Base-by-base conservation (phyloP, 495 filamentous ascomycete genomes). In the Podospora bellae-mahoneyi region DNA sequence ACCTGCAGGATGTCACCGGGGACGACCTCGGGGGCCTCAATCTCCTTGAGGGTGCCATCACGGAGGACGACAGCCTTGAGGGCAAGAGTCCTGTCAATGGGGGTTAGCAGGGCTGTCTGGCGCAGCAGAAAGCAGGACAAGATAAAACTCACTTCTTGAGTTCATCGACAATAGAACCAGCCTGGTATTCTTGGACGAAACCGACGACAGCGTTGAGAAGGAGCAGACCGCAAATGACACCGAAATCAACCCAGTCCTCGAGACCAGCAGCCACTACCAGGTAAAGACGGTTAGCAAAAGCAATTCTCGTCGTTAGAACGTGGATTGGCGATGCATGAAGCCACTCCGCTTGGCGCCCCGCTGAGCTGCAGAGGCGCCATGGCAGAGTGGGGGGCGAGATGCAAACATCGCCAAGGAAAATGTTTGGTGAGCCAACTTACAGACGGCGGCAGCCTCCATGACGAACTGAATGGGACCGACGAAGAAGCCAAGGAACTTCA, bases 381-480 rank as follows among this genome's bases (percentile, higher is more conserved):
- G 55, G 23, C 15, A 48, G 39, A 48, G 55, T 58, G 55, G 55
- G 55, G 55, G 55, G 55, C 6, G 4, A 5, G 55, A 23, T 55
- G 57, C 23, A 54, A 30, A 30, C 26, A 62, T 27, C 60, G 60
- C 26, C 60, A 62, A 62, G 59, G 9, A 13, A 61, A 48, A 54
- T 32, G 55, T 54, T 32, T 60, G 23, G 39, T 48, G 30, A 32
- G 23, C 23, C 67, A 66, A 76, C 72, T 20, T 76, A 76, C 74
- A 74, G 67, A 78, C 76, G 60, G 76, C 76, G 68, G 76, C 76
- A 66, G 75, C 76, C 86, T 94, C 91, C 93, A 97, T 97, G 76
- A 96, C 93, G 80, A 92, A 93, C 76, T 96, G 93, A 73, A 97
- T 94, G 39, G 93, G 93, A 69, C 93, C 93, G 71, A 93, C 84